A percentile compares a stretch with the other conserved stretches of the same genome.
phyloP scores from a whole-genome alignment of 768 basidiomycete genomes.

The Pisolithus albus region DNA sequence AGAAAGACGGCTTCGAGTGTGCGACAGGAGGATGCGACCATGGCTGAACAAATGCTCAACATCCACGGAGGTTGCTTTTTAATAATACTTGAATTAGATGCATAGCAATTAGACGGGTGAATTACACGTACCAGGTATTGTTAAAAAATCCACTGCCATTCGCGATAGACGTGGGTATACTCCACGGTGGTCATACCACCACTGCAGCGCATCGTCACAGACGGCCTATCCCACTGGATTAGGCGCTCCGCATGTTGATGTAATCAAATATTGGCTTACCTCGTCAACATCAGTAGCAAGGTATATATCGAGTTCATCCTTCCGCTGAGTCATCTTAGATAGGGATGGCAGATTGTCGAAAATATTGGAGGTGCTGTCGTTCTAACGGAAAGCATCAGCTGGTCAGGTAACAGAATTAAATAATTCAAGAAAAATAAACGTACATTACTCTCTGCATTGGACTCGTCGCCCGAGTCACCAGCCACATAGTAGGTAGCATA shows the following conservation, averaged over 20 bases:
- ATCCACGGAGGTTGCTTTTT: constrained; percentile 26
- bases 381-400: neutral
- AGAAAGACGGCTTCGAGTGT: constrained; percentile 19
- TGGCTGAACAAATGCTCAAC: constrained; percentile 24
- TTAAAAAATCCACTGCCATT: neutral
- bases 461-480: neutral
- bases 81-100: neutral
- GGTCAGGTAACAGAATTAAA: too few relatives aligned
- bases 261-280: too few relatives aligned
- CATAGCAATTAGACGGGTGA: neutral
- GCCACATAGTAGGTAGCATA: neutral
- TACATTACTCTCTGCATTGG: neutral
- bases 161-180: neutral
- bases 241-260: too few relatives aligned
- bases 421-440: too few relatives aligned
- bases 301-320: neutral
- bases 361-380: neutral
- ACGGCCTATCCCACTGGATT: too few relatives aligned
- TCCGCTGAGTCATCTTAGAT: neutral
- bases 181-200: neutral
- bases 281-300: neutral
- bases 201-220: neutral
- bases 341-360: constrained; percentile 2
- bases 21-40: constrained; percentile 21
- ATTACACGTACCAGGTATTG: neutral